Evolutionary conservation across 495 filamentous ascomycete genomes (phyloP), one percentile per base, ranked within the genome.

Genomic region (Parmelia sp.): DNA sequence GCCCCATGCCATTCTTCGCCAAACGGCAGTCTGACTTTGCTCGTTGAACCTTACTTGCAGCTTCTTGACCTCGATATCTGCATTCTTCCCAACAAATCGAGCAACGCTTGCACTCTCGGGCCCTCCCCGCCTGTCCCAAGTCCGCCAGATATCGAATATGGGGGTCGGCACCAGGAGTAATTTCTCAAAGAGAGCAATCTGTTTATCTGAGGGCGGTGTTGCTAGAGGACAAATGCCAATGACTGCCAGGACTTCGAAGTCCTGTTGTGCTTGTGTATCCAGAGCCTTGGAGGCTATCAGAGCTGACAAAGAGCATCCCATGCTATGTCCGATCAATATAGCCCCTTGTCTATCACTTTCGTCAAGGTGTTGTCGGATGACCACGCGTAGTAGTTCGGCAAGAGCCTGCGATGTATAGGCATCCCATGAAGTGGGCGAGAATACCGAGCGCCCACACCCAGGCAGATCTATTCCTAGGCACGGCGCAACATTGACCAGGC

Each of bases 391-490:
- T 19, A 97, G 77, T 66, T 91, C 86, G 17, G 83, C 86, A 36
- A 97, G 76, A 17, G 88, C 86, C 53, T 90, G 85, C 11, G 86
- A 85, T 0, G 83, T 86, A 71, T 96, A 97, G 29, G 92, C 88
- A 55, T 84, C 79, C 90, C 91, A 96, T 35, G 79, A 71, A 3
- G 78, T 84, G 4, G 86, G 87, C 33, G 77, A 79, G 74, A 92
- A 93, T 17, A 80, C 77, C 11, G 91, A 96, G 9, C 84, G 75
- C 36, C 93, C 93, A 65, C 91, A 96, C 36, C 93, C 93, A 3
- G 93, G 93, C 3, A 96, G 77, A 73, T 97, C 93, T 63, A 97
- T 87, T 8, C 89, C 89, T 21, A 97, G 83, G 69, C 91, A 96
- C n/a, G 92, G 87, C 2, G 89, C 90, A 27, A 92, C 77, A 65